Base-by-base conservation (phyloP, 495 filamentous ascomycete species). In the Neurospora terricola region DNA sequence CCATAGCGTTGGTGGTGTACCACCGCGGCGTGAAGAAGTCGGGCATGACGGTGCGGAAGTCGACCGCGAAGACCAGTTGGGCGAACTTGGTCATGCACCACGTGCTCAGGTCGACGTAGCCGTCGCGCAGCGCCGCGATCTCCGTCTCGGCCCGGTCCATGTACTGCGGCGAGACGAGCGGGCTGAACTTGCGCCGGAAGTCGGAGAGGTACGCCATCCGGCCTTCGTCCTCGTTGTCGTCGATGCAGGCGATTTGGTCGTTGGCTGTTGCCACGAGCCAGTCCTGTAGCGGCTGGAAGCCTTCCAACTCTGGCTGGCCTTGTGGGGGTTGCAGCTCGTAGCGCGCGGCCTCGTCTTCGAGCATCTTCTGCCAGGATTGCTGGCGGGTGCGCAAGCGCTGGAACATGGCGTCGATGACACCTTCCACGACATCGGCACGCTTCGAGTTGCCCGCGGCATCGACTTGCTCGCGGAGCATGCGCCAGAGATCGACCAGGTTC, bases 251-350 rank as follows among this genome's bases (percentile, higher is more conserved):
- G 76, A 99, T 98, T 80, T 99, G 96, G 81, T 99, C 96, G 82
- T 98, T 99, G 73, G 96, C 96, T 70, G 96, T 92, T n/a, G 95
- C 94, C 30, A 98, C 88, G 59, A 98, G 88, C 92, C 94, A 98
- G 81, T 97, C 94, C 82, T 97, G 93, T 39, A 97, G 81, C 10
- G 89, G 81, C 77, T 93, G 91, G 69, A 96, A 87, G 6, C 92
- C 92, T 73, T 98, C 96, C 30, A 90, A 77, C 70, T 92, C 90
- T 5, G 83, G 81, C 59, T 83, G 85, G 36, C 87, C 86, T 66
- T 66, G 54, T 34, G 23, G 54, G 11, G 54, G 54, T 36, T 66
- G 54, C 9, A 81, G 79, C 74, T 89, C 87, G 79, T 93, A 93
- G 76, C 88, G 92, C 40, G 85, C 83, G 23, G 90, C 89, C 80